Evolutionary conservation across 164 flowering plant species (phyloP).

Genomic region (Nelumbo lutea): DNA sequence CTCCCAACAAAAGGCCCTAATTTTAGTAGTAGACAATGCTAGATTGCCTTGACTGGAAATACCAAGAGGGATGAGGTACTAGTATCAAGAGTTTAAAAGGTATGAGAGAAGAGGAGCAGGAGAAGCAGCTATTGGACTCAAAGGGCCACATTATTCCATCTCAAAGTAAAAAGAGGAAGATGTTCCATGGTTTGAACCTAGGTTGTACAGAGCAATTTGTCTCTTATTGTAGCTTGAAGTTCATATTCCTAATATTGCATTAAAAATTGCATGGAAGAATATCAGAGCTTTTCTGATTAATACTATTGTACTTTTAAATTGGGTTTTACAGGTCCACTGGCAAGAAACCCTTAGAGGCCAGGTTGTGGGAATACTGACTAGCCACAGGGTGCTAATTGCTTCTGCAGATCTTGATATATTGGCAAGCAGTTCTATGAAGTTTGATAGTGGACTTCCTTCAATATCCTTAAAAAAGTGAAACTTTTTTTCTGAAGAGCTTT

Average conservation of each 20-base stretch:
- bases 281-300: neutral
- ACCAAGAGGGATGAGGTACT: no score
- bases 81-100: no score
- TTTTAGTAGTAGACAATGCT: no score
- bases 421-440: slow-evolving; percentile 68
- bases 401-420: slow-evolving; percentile 81
- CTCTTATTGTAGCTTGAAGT: neutral
- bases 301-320: neutral
- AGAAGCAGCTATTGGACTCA: no score
- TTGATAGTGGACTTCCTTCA: slow-evolving; percentile 92
- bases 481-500: neutral
- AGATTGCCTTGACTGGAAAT: no score
- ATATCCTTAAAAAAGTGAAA: slow-evolving; percentile 60
- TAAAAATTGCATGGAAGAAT: neutral
- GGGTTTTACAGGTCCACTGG: slow-evolving; percentile 83
- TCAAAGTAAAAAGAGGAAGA: no score
- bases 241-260: neutral
- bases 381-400: slow-evolving; percentile 77
- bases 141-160: no score
- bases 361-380: slow-evolving; percentile 94
- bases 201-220: neutral
- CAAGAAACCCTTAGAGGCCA: slow-evolving; percentile 92
- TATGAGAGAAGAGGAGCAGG: no score
- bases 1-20: no score
- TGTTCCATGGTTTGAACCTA: no score